Evolutionary conservation across 495 filamentous ascomycete species (phyloP), one percentile per base, ranked within the genome.

Genomic region (Tricharina praecox): DNA sequence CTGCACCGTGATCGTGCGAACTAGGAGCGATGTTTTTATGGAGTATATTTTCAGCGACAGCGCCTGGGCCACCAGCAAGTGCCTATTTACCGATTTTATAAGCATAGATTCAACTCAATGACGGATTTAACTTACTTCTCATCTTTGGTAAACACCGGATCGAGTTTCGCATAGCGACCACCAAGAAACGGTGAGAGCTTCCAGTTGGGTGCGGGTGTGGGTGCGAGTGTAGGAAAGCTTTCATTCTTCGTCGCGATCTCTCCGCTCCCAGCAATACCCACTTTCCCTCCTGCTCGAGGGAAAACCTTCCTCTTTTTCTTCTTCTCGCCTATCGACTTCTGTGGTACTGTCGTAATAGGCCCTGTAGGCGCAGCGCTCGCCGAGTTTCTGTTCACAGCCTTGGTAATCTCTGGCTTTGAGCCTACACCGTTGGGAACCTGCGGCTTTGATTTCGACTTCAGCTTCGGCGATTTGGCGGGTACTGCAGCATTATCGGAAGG

Each of bases 1-100:
- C 47, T 28, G 50, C 2, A 75, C 48, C 21, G 62, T 51, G 26
- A 78, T 75, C 20, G 75, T 74, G 36, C 83, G 78, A 25, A 82
- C 63, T 8, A 87, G 73, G 25, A 90, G 73, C 3, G 87, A 93
- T 36, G 81, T 84, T 26, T 76, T 66, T 26, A 81, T 76, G 0
- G 85, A 81, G 63, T 86, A 92, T 13, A 96, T 71, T 56, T 82
- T 78, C 43, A 97, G 69, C 2, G 80, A 73, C 8, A 66, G 69
- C 7, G 65, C 59, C 33, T 72, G 72, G 3, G 72, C 76, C 33
- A 92, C 53, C 23, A 94, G 71, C 20, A 95, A 56, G 65, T 78
- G 71, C 50, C 81, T 85, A 51, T 39, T 20, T 15, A 50, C 43
- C 36, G n/a, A n/a, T n/a, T n/a, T 18, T 26, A 26, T 33, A 54